These are phyloP conservation scores for Pythium dissotocum DNA, from an alignment of 352 stramenopile genomes.

Conservation along the genomic window DNA sequence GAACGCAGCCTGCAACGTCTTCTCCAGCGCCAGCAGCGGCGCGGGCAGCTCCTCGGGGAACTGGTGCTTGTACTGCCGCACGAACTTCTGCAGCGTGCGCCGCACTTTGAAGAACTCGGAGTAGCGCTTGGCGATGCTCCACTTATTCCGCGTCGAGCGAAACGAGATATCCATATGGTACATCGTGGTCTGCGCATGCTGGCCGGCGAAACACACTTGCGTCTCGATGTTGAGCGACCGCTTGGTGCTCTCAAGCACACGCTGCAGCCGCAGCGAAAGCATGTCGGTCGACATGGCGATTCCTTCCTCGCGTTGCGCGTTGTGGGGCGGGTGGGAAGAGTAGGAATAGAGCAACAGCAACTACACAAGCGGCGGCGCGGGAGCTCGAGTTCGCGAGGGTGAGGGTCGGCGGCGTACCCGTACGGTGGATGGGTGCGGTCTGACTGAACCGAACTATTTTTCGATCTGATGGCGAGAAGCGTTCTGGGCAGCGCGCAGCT, in stretches of 20 bases:
- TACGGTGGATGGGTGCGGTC: not conserved
- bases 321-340: not conserved
- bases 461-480: conserved; percentile 10
- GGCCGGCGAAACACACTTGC: conserved; percentile 54
- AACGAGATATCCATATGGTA: conserved; percentile 90
- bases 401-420: not conserved
- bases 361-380: not conserved
- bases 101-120: conserved; percentile 83
- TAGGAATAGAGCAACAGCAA: not conserved
- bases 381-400: not conserved
- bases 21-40: conserved; percentile 54
- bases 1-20: conserved; percentile 53
- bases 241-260: conserved; percentile 75
- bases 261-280: conserved; percentile 66
- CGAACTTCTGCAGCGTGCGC: conserved; percentile 56
- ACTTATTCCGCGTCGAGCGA: conserved; percentile 82
- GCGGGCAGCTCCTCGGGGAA: conserved; percentile 18
- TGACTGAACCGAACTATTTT: conserved; percentile 6
- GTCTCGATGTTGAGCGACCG: conserved; percentile 81
- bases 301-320: not conserved
- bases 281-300: conserved; percentile 46
- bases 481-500: conserved; percentile 8
- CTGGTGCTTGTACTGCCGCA: conserved; percentile 64
- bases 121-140: conserved; percentile 86
- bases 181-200: conserved; percentile 65